Conservation (phyloP, 139 green algal species). For the Pleodorina starrii region DNA sequence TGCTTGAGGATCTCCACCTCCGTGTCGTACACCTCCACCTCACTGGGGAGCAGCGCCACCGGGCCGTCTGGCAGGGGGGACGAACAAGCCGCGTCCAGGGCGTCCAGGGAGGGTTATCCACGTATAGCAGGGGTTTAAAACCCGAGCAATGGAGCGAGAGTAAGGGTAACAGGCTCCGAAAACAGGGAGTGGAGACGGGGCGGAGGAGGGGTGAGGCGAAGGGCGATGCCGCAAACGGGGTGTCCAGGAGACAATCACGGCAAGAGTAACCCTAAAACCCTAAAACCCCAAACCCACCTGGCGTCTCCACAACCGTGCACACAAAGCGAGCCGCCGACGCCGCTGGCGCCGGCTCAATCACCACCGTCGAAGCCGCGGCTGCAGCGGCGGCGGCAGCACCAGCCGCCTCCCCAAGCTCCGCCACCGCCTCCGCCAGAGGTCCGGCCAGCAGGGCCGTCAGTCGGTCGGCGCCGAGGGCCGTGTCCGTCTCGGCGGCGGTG, state of each 20-base stretch:
- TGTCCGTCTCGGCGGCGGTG: neutral
- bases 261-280: neutral
- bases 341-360: conserved; percentile 17
- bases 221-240: no score
- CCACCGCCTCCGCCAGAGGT: neutral
- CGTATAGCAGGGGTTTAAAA: no score
- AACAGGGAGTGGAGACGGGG: no score
- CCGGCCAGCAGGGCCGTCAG: neutral
- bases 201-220: no score
- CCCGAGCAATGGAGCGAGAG: no score
- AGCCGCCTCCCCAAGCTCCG: neutral
- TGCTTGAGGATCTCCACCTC: conserved; percentile 31
- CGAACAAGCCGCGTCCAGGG: no score
- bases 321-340: neutral
- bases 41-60: conserved; percentile 73
- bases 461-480: conserved; percentile 6
- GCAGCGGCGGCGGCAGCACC: neutral
- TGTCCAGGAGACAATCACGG: no score
- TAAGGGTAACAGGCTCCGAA: no score
- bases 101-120: no score
- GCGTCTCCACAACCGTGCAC: conserved; percentile 50
- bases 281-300: neutral
- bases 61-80: conserved; percentile 63
- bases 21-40: conserved; percentile 64
- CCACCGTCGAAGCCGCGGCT: neutral